These are phyloP conservation scores for Salix suchowensis DNA, from an alignment of 345 rosid species.

Conservation along the genomic window DNA sequence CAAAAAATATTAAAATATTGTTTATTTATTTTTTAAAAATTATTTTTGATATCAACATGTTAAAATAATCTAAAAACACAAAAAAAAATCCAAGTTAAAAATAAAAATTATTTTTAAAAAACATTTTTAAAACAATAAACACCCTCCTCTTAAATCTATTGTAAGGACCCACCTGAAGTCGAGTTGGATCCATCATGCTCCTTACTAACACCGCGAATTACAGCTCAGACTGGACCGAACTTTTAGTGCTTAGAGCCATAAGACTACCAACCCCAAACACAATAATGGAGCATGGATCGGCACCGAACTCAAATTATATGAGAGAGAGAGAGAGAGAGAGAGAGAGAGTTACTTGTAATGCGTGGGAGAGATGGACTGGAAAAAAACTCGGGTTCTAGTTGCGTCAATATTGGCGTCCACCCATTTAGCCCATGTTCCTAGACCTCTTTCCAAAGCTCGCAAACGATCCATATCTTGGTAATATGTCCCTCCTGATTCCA, in stretches of 20 bases:
- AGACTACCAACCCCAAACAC: background rate
- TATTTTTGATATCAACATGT: too few relatives aligned
- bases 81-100: too few relatives aligned
- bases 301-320: background rate
- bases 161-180: background rate
- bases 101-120: too few relatives aligned
- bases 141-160: background rate
- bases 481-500: conserved; percentile 62
- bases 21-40: too few relatives aligned
- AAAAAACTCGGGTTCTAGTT: conserved; percentile 55
- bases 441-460: conserved; percentile 68
- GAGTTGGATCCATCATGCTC: background rate
- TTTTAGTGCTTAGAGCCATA: conserved; percentile 20
- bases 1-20: too few relatives aligned
- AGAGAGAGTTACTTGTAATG: conserved; percentile 59
- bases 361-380: conserved; percentile 83
- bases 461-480: conserved; percentile 85
- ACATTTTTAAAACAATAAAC: too few relatives aligned
- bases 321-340: background rate
- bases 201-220: background rate
- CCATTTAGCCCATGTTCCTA: conserved; percentile 88
- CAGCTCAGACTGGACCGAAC: conserved; percentile 20
- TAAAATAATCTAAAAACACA: too few relatives aligned
- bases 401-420: conserved; percentile 51
- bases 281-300: background rate